These are phyloP conservation scores for Skeletonema marinoi DNA, from an alignment of 108 stramenopile species.

Conservation along the genomic window DNA sequence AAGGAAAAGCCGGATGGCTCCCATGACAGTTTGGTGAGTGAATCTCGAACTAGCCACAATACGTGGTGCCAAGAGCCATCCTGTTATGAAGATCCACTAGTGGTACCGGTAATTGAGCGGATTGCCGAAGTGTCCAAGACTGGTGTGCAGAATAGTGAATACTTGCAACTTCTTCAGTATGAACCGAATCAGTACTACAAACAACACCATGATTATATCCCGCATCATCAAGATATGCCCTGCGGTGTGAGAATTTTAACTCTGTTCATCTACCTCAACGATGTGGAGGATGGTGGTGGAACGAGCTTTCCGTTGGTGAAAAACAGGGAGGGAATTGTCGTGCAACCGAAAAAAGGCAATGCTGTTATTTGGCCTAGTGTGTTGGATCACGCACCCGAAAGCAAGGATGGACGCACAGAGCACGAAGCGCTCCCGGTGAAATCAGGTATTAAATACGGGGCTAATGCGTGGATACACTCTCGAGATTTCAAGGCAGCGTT, in stretches of 20 bases:
- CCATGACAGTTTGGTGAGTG: slow-evolving; percentile 51
- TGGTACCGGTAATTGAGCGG: slow-evolving; percentile 10
- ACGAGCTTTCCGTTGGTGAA: slow-evolving; percentile 75
- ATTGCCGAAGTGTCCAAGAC: slow-evolving; percentile 10
- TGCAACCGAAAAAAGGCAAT: slow-evolving; percentile 72
- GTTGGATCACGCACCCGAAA: slow-evolving; percentile 61
- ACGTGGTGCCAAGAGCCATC: slow-evolving; percentile 52
- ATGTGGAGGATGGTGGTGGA: slow-evolving; percentile 88
- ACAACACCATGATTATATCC: slow-evolving; percentile 55
- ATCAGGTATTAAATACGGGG: slow-evolving; percentile 85
- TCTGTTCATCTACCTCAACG: slow-evolving; percentile 87
- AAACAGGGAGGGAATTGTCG: slow-evolving; percentile 43
- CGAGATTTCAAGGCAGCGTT: slow-evolving; percentile 49
- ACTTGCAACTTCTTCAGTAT: slow-evolving; percentile 73
- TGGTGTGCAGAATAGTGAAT: slow-evolving; percentile 42
- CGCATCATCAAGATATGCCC: slow-evolving; percentile 44
- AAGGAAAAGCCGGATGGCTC: slow-evolving; percentile 64
- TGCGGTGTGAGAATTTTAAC: slow-evolving; percentile 84
- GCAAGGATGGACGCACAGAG: slow-evolving; percentile 64
- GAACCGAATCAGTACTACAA: slow-evolving; percentile 55
- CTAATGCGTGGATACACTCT: slow-evolving; percentile 91
- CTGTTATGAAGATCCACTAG: slow-evolving; percentile 18
- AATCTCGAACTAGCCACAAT: slow-evolving; percentile 40
- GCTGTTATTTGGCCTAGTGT: slow-evolving; percentile 86
- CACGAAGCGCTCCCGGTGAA: slow-evolving; percentile 84